Percentiles rank a stretch among this genome's conserved stretches.
phyloP scores from a whole-genome alignment of 305 asterid genomes.

The Rubia balearica region DNA sequence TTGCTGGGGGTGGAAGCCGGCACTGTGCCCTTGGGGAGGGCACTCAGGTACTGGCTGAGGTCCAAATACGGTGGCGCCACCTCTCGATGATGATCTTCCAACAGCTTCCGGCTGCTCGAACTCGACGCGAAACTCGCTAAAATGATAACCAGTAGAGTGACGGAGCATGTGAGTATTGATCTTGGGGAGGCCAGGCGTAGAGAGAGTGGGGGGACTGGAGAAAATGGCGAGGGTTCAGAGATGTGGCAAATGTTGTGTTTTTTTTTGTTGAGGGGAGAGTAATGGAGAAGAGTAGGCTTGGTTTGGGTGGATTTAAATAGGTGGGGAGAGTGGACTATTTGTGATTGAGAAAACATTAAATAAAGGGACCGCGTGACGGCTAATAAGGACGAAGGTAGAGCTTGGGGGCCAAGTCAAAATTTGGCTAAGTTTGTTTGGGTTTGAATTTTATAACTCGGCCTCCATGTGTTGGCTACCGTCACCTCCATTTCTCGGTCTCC shows the following conservation, averaged over 20 bases:
- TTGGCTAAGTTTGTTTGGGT: conserved; percentile 1
- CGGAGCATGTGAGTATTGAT: background rate
- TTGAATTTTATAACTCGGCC: conserved; percentile 2
- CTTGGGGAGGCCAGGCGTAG: conserved; percentile 7
- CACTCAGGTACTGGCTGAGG: conserved; percentile 14
- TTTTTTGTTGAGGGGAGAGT: background rate
- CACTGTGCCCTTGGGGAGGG: conserved; percentile 30
- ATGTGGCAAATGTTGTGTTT: background rate
- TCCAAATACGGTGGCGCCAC: background rate
- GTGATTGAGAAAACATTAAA: background rate
- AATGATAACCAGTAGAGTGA: conserved; percentile 10
- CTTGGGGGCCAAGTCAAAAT: conserved; percentile 21
- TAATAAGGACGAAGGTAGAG: background rate
- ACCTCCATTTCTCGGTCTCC: no score
- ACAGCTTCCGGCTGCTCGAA: conserved; percentile 19
- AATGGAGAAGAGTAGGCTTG: conserved; percentile 1
- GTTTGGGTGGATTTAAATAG: background rate
- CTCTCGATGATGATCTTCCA: background rate
- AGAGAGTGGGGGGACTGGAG: background rate
- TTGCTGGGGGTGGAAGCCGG: conserved; percentile 32
- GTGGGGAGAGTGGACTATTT: conserved; percentile 4
- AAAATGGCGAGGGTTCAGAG: background rate
- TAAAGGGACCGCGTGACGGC: conserved; percentile 15
- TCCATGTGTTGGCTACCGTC: no score
- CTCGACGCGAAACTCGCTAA: conserved; percentile 13